Evolutionary conservation across 805 yeast species (phyloP), one percentile per base, ranked within the genome.

Genomic region (Metschnikowia kunwiensis): DNA sequence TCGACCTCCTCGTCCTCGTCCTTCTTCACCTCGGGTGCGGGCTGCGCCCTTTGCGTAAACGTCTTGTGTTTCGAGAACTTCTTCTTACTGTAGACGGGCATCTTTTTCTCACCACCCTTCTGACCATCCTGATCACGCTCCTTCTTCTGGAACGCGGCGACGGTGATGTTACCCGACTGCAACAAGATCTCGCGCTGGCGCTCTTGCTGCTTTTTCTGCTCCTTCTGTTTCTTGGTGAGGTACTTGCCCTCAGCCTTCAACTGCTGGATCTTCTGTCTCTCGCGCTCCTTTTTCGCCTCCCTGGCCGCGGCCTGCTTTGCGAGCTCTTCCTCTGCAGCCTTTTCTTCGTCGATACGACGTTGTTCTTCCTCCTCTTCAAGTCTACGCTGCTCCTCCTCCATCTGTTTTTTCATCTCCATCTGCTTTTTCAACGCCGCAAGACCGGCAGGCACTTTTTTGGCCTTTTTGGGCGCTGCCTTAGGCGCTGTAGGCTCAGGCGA

Each of bases 231-330:
- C 70, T 86, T 93, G 42, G 96, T 85, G 57, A 93, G 68, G 37
- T 82, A 79, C 59, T 93, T 93, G 56, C 99, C 99, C 65, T 91
- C 97, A 23, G 96, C 93, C 66, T 86, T 86, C 60, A 93, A 78
- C 66, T 86, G 91, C 54, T 93, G 98, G 49, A 77, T 82, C 72
- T 84, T 88, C 42, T 75, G 74, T 65, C 75, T 83, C 55, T 91
- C 97, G 59, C 78, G 85, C 63, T 93, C 98, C 54, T 80, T 86
- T 76, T 85, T 91, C 9, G 70, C 72, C 25, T 67, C 74, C 50
- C 64, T 70, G 38, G 73, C 77, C 24, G 76, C 79, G 49, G 77
- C 89, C 45, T 70, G 70, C 37, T 67, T 77, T 17, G 63, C 85
- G 54, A 81, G 95, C 56, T 81, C 93, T 49, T 71, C 81, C 27